Conservation (phyloP, 1,284 basidiomycete species). For the Blastosporella zonata region DNA sequence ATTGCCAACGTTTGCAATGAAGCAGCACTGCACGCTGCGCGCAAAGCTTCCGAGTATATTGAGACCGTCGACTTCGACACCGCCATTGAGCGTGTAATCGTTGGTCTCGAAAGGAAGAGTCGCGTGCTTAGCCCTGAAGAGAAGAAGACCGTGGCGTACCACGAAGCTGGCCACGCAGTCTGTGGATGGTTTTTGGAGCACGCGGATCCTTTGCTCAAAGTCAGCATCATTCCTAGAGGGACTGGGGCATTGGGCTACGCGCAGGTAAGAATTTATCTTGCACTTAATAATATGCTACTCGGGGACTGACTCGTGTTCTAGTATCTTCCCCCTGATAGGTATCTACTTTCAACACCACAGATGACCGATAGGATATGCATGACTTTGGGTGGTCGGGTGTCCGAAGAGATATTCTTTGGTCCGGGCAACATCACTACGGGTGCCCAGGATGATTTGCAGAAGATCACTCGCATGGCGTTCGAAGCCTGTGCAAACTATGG, state of each 20-base stretch:
- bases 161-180: slow-evolving; percentile 98
- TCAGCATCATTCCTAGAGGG: slow-evolving; percentile 97
- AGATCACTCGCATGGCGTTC: slow-evolving; percentile 97
- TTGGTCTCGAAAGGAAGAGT: slow-evolving; percentile 94
- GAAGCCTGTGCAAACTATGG: slow-evolving; percentile 94
- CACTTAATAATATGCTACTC: slow-evolving; percentile 4
- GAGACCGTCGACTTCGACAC: slow-evolving; percentile 91
- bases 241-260: slow-evolving; percentile 97
- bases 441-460: slow-evolving; percentile 96
- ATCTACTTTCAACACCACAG: slow-evolving; percentile 93
- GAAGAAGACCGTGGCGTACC: slow-evolving; percentile 99
- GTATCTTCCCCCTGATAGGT: slow-evolving; percentile 95
- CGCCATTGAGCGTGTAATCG: slow-evolving; percentile 97
- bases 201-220: slow-evolving; percentile 95
- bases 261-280: slow-evolving; percentile 50
- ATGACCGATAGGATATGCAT: slow-evolving; percentile 96
- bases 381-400: slow-evolving; percentile 98
- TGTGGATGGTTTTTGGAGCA: slow-evolving; percentile 99
- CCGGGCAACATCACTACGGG: slow-evolving; percentile 93
- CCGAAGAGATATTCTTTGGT: slow-evolving; percentile 98
- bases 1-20: slow-evolving; percentile 99
- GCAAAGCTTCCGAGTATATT: slow-evolving; percentile 78
- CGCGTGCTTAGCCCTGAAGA: slow-evolving; percentile 92
- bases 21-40: slow-evolving; percentile 92
- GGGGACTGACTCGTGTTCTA: slow-evolving; percentile 30